Evolutionary conservation across 495 filamentous ascomycete species (phyloP), one percentile per base, ranked within the genome.

Genomic region (Aspergillus diversus): DNA sequence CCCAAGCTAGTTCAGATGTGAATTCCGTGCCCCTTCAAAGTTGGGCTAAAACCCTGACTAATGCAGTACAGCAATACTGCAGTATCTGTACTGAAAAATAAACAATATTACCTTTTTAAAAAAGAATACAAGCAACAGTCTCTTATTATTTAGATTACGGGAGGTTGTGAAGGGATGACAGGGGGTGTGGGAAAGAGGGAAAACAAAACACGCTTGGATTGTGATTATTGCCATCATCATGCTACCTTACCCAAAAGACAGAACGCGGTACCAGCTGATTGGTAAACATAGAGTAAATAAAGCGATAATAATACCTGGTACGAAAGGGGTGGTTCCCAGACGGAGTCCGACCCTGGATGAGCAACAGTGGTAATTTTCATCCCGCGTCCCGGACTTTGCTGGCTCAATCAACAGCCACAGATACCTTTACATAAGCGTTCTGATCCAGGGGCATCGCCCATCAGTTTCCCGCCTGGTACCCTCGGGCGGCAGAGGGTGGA

Each of bases 291-390:
- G 21, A 27, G 21, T 27, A 42, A 48, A 35, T 17, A 17, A 48
- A 21, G 51, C 21, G 42, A 33, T 46, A 48, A 13, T 21, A 34
- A 43, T 46, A 21, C 34, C 49, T 55, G 21, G 39, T 48, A 56
- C 21, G 21, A 27, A 42, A 43, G 27, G 2, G 64, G 42, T 54
- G 17, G 61, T 37, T 63, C 46, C 57, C 60, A 56, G 55, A 62
- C 63, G 55, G 66, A 51, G 48, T 35, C 9, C 55, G 48, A 66
- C 66, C 66, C 51, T 64, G 66, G 55, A 56, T 61, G 59, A 63
- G 53, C 21, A 52, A 15, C 34, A 12, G 33, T 52, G 66, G 63
- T 66, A 66, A 63, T 58, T 66, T 63, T 46, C 60, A 57, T 65
- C 59, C 62, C 62, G 62, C 55, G 55, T 68, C 59, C 63, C 52